Percentiles rank a stretch among this genome's conserved stretches.
Conservation (phyloP, 495 filamentous ascomycete species). For the Penicilliopsis zonata region DNA sequence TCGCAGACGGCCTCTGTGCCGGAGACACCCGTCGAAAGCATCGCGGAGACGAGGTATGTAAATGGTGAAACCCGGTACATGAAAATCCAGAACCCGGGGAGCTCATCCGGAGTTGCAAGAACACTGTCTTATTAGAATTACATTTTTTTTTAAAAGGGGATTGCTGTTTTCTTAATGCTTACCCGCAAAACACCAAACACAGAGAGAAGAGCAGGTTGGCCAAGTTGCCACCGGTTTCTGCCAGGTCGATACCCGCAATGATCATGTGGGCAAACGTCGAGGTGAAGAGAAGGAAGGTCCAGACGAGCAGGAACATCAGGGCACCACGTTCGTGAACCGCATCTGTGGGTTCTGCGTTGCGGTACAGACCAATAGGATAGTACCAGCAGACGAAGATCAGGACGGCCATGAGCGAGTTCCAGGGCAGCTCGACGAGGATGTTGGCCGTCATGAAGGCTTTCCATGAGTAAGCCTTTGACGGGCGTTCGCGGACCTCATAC, state of each 20-base stretch:
- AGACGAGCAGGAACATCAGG: slow-evolving; percentile 46
- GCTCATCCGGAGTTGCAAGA: slow-evolving; percentile 45
- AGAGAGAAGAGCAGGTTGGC: slow-evolving; percentile 52
- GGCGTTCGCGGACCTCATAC: slow-evolving; percentile 62
- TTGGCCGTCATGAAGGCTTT: slow-evolving; percentile 55
- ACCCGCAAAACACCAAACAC: slow-evolving; percentile 44
- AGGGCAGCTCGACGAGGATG: slow-evolving; percentile 66
- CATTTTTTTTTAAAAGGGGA: neutral
- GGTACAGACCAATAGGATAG: slow-evolving; percentile 54
- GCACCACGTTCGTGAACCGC: slow-evolving; percentile 38
- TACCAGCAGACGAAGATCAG: slow-evolving; percentile 56
- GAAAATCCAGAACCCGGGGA: slow-evolving; percentile 74
- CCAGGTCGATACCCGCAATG: slow-evolving; percentile 49
- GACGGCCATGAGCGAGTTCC: slow-evolving; percentile 52
- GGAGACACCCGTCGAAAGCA: slow-evolving; percentile 50
- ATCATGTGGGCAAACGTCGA: slow-evolving; percentile 55
- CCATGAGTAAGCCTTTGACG: slow-evolving; percentile 67
- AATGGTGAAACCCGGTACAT: slow-evolving; percentile 70
- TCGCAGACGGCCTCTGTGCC: slow-evolving; percentile 47
- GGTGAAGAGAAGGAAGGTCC: slow-evolving; percentile 45
- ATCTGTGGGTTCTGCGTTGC: slow-evolving; percentile 33
- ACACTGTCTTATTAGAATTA: slow-evolving; percentile 31
- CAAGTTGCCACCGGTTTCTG: slow-evolving; percentile 49
- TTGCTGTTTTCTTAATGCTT: neutral
- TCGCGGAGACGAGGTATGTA: slow-evolving; percentile 54